Evolutionary conservation across 805 yeast species (phyloP).

Genomic region (Candida ulmi): DNA sequence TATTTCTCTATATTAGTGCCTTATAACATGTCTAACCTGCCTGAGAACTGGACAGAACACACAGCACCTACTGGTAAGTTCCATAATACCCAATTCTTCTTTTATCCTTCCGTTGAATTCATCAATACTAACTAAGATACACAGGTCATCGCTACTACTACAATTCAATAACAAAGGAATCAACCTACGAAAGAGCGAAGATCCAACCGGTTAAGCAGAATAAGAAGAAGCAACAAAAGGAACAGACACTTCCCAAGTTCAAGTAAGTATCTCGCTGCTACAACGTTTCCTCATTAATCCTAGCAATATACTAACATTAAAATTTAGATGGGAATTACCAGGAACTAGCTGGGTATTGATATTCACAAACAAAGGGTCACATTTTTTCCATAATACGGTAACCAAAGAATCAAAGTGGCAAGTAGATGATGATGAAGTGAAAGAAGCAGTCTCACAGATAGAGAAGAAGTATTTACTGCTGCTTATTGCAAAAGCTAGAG

Average conservation of each 20-base stretch:
- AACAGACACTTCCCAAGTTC: constrained; percentile 1
- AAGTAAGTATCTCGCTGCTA: background rate
- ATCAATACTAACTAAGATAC: background rate
- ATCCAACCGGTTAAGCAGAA: too few species aligned
- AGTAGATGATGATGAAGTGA: constrained; percentile 27
- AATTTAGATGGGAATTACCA: constrained; percentile 1
- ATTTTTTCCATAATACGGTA: constrained; percentile 32
- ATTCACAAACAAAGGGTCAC: constrained; percentile 34
- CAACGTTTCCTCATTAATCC: background rate
- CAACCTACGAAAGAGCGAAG: constrained; percentile 34
- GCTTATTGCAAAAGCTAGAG: constrained; percentile 33
- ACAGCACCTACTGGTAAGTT: constrained; percentile 29
- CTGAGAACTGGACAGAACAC: constrained; percentile 32
- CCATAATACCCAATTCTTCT: background rate
- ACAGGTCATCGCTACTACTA: constrained; percentile 32
- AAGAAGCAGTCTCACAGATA: constrained; percentile 20
- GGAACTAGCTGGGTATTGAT: constrained; percentile 34
- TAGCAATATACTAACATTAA: background rate
- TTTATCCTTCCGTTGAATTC: background rate
- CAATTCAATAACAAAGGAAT: constrained; percentile 29
- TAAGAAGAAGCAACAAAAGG: background rate
- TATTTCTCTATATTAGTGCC: too few species aligned
- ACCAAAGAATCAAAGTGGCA: constrained; percentile 30
- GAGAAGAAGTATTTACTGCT: constrained; percentile 24
- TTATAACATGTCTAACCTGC: constrained; percentile 7